Percentiles rank a stretch among this genome's conserved stretches.
Evolutionary conservation across 2,329 filamentous ascomycete species (phyloP).

Genomic region (Penicillium brasilianum): DNA sequence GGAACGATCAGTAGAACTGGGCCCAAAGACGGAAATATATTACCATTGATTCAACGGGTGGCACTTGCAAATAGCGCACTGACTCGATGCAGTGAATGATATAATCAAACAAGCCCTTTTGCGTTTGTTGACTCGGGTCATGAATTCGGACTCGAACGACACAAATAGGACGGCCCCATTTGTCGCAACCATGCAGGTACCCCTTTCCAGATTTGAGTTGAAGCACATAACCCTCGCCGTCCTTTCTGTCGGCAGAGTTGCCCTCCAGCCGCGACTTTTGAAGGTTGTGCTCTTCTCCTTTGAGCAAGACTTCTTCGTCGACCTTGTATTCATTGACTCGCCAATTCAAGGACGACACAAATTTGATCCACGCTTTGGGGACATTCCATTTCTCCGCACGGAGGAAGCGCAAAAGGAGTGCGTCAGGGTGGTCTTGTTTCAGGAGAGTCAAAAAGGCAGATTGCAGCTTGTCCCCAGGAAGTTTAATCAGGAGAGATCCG

Average conservation of each 20-base stretch:
- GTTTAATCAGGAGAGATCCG: conserved; percentile 32
- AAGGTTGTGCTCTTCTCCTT: conserved; percentile 42
- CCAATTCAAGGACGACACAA: conserved; percentile 48
- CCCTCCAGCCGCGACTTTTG: conserved; percentile 28
- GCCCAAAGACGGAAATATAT: not conserved
- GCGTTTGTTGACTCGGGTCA: conserved; percentile 39
- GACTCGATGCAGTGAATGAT: conserved; percentile 51
- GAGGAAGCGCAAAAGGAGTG: conserved; percentile 47
- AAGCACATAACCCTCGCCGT: conserved; percentile 39
- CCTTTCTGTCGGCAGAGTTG: conserved; percentile 32
- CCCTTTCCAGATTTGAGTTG: conserved; percentile 49
- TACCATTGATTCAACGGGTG: conserved; percentile 30
- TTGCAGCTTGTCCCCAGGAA: conserved; percentile 27
- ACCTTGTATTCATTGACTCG: conserved; percentile 40
- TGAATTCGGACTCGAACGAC: conserved; percentile 45
- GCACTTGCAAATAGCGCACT: conserved; percentile 34
- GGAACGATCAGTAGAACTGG: not conserved
- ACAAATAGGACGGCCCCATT: conserved; percentile 43
- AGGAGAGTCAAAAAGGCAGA: conserved; percentile 31
- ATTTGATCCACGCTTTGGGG: conserved; percentile 46
- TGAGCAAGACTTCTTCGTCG: conserved; percentile 39
- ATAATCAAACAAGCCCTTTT: conserved; percentile 45
- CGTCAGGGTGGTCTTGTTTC: conserved; percentile 47
- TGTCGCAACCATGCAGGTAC: conserved; percentile 47
- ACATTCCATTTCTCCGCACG: conserved; percentile 51